A percentile compares a stretch with the other conserved stretches of the same genome.
phyloP scores from a whole-genome alignment of 1,284 basidiomycete genomes.

The Erythrobasidium hasegawianum region DNA sequence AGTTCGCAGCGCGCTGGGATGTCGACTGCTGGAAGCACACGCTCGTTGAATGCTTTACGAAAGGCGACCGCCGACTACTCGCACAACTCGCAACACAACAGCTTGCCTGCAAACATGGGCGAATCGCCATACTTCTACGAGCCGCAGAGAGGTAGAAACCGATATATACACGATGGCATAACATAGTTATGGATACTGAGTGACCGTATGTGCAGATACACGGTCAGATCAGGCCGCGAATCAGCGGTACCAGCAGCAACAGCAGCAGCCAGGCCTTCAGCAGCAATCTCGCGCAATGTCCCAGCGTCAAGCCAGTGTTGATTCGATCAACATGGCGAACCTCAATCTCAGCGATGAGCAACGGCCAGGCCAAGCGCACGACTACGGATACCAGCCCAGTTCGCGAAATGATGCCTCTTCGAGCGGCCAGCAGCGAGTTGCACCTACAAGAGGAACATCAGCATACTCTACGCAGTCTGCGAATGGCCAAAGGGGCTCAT shows the following conservation, averaged over 20 bases:
- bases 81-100: background rate
- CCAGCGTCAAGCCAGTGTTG: constrained; percentile 12
- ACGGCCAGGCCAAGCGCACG: constrained; percentile 7
- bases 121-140: background rate
- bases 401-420: constrained; percentile 13
- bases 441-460: constrained; percentile 6
- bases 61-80: background rate
- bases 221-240: too few species aligned
- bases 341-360: constrained; percentile 16
- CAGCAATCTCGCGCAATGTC: background rate
- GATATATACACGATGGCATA: too few species aligned
- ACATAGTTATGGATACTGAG: too few species aligned
- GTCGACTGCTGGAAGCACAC: background rate
- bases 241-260: background rate
- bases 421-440: constrained; percentile 5
- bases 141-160: too few species aligned
- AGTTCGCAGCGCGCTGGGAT: background rate
- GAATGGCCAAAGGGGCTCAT: constrained; percentile 22
- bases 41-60: background rate
- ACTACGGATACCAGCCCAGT: constrained; percentile 3
- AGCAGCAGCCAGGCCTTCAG: background rate
- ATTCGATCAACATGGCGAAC: constrained; percentile 16
- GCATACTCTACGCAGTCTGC: constrained; percentile 8
- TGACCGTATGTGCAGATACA: too few species aligned
- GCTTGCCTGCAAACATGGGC: constrained; percentile 4